Base-by-base conservation (phyloP, 2,329 filamentous ascomycete species). In the Parastagonospora avenae region DNA sequence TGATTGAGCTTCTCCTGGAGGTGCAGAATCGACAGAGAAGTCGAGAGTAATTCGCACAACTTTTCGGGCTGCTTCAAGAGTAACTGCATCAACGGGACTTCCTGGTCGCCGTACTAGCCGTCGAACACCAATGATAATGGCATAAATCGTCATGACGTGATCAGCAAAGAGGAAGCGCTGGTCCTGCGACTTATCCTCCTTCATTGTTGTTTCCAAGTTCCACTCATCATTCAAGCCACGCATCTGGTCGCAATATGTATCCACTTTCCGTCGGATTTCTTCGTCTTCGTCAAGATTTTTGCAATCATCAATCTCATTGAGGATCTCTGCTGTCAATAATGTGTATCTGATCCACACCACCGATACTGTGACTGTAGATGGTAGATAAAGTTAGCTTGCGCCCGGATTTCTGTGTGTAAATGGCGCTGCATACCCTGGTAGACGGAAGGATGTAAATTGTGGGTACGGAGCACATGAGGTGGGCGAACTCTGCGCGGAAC, bases 91-190 rank as follows among this genome's bases (percentile, higher is more conserved):
- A 12, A 64, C 46, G 4, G 40, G 32, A 12, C 33, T 30, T 35
- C 43, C 24, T 10, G 43, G 33, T 52, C 39, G 4, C 42, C 16
- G 7, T 36, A 46, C 50, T 15, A 66, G 29, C 11, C 63, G 54
- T 45, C 63, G 57, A 7, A 68, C 46, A 0, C 66, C 66, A n/a
- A 70, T 62, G 2, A 68, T 68, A 28, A 58, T 53, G 11, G 62
- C 55, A 14, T 62, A 62, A 1, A 63, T 53, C 37, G 56, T 64
- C 59, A 68, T 63, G 52, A 38, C 8, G 9, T 66, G 59, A 44
- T 70, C 67, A 11, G 62, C 66, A 24, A 60, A 45, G 5, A 69
- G 48, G 12, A 49, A 63, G 28, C 59, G 57, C 16, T 57, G 14
- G 4, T 40, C 33, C 24, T 51, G 32, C 7, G 35, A 7, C 4